Evolutionary conservation across 1,284 basidiomycete genomes (phyloP).

Genomic region (Puccinia hordei): DNA sequence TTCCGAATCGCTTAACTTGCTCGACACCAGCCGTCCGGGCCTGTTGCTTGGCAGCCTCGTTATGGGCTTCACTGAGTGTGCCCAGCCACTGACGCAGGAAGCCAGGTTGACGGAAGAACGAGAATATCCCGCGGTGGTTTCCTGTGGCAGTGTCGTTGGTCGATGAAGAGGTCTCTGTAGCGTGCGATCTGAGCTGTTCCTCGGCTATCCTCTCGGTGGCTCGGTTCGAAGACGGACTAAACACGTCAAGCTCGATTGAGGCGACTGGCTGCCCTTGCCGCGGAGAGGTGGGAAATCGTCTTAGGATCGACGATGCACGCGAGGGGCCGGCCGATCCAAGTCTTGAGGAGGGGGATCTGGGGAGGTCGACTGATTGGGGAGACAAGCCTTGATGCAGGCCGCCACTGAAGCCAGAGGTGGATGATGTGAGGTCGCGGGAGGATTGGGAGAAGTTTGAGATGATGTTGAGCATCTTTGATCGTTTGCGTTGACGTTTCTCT

Average conservation of each 20-base stretch:
- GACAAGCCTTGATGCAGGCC: neutral
- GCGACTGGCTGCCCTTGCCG: too few species aligned
- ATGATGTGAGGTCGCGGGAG: neutral
- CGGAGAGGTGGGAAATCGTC: neutral
- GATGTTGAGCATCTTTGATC: conserved; percentile 31
- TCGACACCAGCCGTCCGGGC: conserved; percentile 24
- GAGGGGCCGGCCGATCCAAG: neutral
- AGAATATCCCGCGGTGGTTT: neutral
- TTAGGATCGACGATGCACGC: neutral
- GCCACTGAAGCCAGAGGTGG: neutral
- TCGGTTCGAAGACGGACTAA: neutral
- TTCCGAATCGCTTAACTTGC: conserved; percentile 21
- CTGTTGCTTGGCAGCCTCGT: conserved; percentile 43
- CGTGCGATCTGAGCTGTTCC: neutral
- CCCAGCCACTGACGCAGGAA: conserved; percentile 37
- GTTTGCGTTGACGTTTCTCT: conserved; percentile 20
- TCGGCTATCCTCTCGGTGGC: neutral
- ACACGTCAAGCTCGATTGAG: conserved; percentile 12
- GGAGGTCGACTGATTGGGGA: neutral
- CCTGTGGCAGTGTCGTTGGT: neutral
- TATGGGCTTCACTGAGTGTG: conserved; percentile 20
- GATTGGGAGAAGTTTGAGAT: conserved; percentile 29
- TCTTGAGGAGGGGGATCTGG: conserved; percentile 9
- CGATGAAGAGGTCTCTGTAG: conserved; percentile 28
- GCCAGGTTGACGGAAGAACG: neutral